Conservation (phyloP, 2,329 filamentous ascomycete genomes). For the Aspergillus oerlinghausenensis region DNA sequence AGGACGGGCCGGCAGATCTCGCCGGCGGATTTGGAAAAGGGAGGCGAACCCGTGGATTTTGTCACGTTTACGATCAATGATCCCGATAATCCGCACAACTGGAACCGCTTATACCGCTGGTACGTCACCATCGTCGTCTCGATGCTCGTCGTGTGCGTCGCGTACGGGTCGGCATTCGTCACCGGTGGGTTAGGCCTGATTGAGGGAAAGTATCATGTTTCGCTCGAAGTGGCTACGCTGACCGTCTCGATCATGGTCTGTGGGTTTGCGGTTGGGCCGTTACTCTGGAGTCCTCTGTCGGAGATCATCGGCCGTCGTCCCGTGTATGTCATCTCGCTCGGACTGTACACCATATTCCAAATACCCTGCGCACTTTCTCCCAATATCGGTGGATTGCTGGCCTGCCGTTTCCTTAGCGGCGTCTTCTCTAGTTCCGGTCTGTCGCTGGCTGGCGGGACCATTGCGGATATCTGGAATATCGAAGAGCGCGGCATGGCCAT, state of each 20-base stretch:
- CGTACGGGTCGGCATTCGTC: constrained; percentile 65
- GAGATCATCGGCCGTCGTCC: constrained; percentile 30
- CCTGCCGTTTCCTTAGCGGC: constrained; percentile 25
- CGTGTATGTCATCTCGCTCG: constrained; percentile 31
- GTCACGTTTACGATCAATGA: constrained; percentile 66
- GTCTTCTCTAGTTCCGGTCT: constrained; percentile 28
- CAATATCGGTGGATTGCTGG: constrained; percentile 27
- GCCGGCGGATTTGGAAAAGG: constrained; percentile 25
- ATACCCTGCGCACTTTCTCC: constrained; percentile 32
- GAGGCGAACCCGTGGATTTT: constrained; percentile 16
- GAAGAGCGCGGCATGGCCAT: constrained; percentile 78
- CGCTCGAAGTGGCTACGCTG: constrained; percentile 66
- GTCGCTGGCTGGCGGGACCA: constrained; percentile 26
- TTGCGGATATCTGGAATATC: constrained; percentile 65
- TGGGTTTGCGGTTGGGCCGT: constrained; percentile 60
- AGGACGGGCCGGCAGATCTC: neutral
- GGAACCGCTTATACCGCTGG: constrained; percentile 70
- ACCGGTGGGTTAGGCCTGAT: constrained; percentile 68
- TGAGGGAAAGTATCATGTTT: constrained; percentile 59
- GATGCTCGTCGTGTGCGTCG: constrained; percentile 63
- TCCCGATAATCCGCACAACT: constrained; percentile 73
- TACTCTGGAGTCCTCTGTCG: constrained; percentile 28
- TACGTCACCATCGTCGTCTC: constrained; percentile 79
- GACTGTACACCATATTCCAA: constrained; percentile 31
- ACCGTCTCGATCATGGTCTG: constrained; percentile 70